A percentile compares a stretch with the other conserved stretches of the same genome.
Conservation (phyloP, 73 alveolate genomes). For the Paramecium octaurelia region DNA sequence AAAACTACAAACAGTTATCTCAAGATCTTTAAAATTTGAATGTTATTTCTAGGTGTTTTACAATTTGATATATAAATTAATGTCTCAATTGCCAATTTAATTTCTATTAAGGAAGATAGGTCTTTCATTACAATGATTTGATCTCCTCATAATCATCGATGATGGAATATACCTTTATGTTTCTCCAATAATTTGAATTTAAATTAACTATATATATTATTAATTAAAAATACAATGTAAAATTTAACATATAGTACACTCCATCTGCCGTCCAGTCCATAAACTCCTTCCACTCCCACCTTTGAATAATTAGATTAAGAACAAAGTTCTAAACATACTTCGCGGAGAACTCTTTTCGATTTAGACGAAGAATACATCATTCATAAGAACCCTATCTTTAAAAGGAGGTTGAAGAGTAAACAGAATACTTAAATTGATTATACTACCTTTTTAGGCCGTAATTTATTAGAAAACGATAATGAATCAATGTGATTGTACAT, state of each 20-base stretch:
- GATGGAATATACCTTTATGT: background rate
- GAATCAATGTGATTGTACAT: background rate
- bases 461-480: background rate
- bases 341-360: background rate
- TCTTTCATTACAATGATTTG: background rate
- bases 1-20: too few species aligned
- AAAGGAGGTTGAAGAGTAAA: background rate
- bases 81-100: background rate
- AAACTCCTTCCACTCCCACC: constrained; percentile 4
- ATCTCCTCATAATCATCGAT: background rate
- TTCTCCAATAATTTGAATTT: background rate
- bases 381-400: background rate
- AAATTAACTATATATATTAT: background rate
- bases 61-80: too few species aligned
- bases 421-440: background rate
- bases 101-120: background rate
- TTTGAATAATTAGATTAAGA: background rate
- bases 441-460: background rate
- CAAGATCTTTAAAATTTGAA: background rate
- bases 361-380: background rate
- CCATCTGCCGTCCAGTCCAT: background rate
- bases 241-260: background rate
- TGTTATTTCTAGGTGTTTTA: background rate
- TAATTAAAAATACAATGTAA: background rate
- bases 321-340: background rate